Evolutionary conservation across 768 basidiomycete species (phyloP).

Genomic region (Tricholomella constricta): DNA sequence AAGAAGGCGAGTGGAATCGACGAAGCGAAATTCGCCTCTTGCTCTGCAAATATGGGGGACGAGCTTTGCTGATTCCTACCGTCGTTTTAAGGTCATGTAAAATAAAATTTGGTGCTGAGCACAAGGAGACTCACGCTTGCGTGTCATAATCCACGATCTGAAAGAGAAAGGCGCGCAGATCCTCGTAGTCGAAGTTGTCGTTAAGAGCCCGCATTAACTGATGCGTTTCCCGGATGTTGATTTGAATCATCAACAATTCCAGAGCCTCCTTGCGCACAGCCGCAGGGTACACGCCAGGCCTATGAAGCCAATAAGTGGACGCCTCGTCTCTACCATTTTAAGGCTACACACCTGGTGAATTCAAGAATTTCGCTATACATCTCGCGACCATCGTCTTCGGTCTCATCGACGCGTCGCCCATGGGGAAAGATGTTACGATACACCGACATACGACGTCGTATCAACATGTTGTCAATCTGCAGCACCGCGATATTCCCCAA

Average conservation of each 20-base stretch:
- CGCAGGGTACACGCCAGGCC: conserved; percentile 8
- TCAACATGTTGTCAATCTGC: conserved; percentile 8
- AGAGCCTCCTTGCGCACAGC: conserved; percentile 8
- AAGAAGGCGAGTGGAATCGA: conserved; percentile 9
- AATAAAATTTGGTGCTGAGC: background rate
- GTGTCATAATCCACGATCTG: conserved; percentile 9
- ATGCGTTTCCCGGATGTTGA: conserved; percentile 11
- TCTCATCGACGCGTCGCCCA: conserved; percentile 2
- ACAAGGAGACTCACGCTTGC: conserved; percentile 1
- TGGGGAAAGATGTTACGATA: conserved; percentile 12
- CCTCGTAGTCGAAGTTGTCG: conserved; percentile 7
- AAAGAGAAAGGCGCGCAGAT: conserved; percentile 2
- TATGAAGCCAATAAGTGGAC: background rate
- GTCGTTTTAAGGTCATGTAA: background rate
- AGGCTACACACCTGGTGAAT: conserved; percentile 3
- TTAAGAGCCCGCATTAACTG: conserved; percentile 7
- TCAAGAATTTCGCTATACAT: conserved; percentile 13
- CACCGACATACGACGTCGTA: conserved; percentile 2
- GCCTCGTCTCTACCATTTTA: background rate
- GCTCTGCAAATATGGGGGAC: background rate
- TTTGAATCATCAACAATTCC: conserved; percentile 6
- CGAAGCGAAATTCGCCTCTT: conserved; percentile 5
- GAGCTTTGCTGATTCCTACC: background rate
- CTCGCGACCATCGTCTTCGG: conserved; percentile 1
- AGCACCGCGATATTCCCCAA: conserved; percentile 11